phyloP scores from a whole-genome alignment of 2,329 filamentous ascomycete species.

The Penicillium sp. region DNA sequence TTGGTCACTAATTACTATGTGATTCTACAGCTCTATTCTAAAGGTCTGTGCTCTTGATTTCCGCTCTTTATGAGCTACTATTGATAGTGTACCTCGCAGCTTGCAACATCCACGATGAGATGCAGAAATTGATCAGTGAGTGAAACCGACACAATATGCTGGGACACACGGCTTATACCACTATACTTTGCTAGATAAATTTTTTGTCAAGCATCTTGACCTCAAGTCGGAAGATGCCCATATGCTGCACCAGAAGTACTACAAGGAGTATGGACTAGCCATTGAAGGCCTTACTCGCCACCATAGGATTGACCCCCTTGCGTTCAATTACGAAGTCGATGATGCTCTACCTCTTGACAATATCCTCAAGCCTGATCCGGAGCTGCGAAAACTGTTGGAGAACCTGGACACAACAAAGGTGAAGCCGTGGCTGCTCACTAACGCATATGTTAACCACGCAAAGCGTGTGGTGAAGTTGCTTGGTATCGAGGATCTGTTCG shows the following conservation, averaged over 20 bases:
- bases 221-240: constrained; percentile 75
- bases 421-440: constrained; percentile 90
- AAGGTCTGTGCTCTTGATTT: constrained; percentile 53
- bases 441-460: constrained; percentile 88
- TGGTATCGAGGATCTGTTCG: constrained; percentile 82
- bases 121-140: constrained; percentile 73
- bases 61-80: background rate
- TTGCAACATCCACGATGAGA: constrained; percentile 79
- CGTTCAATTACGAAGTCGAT: constrained; percentile 92
- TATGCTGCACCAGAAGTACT: constrained; percentile 85
- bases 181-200: constrained; percentile 47
- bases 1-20: background rate
- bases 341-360: constrained; percentile 86
- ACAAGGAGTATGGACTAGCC: constrained; percentile 92
- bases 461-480: constrained; percentile 77
- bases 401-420: constrained; percentile 83
- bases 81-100: constrained; percentile 45
- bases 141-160: constrained; percentile 10
- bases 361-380: constrained; percentile 74
- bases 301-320: constrained; percentile 90
- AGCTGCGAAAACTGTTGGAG: constrained; percentile 71
- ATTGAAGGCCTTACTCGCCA: constrained; percentile 92
- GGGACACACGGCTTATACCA: background rate
- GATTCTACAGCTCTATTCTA: constrained; percentile 67
- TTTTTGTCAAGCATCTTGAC: constrained; percentile 67